Conservation (phyloP, 2,329 filamentous ascomycete genomes). For the Fusarium decemcellulare region DNA sequence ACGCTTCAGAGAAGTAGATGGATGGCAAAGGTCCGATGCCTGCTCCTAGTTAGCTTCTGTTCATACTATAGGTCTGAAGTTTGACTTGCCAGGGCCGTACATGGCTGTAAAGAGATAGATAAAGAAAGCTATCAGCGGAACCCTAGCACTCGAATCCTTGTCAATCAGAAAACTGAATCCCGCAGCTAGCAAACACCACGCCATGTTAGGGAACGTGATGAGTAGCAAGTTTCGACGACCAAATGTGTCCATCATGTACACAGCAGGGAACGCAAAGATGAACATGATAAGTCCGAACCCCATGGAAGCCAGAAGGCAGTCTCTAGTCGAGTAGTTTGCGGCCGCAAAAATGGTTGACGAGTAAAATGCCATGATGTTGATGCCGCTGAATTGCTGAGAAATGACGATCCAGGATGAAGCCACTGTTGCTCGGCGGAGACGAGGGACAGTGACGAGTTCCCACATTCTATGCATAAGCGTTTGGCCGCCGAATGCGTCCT, state of each 20-base stretch:
- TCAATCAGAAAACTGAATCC: constrained; percentile 65
- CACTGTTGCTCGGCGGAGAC: constrained; percentile 59
- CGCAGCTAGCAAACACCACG: constrained; percentile 47
- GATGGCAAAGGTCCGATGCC: constrained; percentile 50
- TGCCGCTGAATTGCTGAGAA: constrained; percentile 46
- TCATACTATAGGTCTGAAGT: fast-evolving
- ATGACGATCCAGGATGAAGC: constrained; percentile 50
- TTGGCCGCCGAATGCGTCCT: constrained; percentile 51
- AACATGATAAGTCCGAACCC: constrained; percentile 69
- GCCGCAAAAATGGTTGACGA: constrained; percentile 63
- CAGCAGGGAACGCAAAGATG: constrained; percentile 66
- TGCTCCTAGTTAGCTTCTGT: constrained; percentile 13
- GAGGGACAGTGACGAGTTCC: constrained; percentile 64
- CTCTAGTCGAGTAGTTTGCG: constrained; percentile 57
- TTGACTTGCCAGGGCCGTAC: constrained; percentile 54
- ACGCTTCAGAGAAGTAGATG: constrained; percentile 68
- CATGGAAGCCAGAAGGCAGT: constrained; percentile 63
- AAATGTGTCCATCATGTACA: constrained; percentile 68
- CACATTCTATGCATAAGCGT: constrained; percentile 55
- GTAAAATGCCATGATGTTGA: constrained; percentile 62
- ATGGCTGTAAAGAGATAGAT: constrained; percentile 64
- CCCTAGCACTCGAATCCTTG: constrained; percentile 53
- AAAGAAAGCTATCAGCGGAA: constrained; percentile 64
- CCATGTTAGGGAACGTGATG: constrained; percentile 51
- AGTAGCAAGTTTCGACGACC: constrained; percentile 62